Evolutionary conservation across 805 yeast species (phyloP).

Genomic region (Wickerhamiella qilinensis): DNA sequence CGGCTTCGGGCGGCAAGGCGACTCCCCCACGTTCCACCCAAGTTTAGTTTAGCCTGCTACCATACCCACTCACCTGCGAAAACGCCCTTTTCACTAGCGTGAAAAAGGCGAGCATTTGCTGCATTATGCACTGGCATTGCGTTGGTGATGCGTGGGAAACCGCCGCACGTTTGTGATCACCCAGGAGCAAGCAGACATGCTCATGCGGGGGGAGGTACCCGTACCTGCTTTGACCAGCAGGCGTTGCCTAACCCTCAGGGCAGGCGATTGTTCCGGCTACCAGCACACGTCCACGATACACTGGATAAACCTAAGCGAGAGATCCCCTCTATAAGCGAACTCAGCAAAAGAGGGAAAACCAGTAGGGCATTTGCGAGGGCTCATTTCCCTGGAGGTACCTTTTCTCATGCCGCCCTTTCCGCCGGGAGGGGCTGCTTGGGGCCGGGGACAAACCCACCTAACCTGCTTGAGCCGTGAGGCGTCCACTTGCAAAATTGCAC

Average conservation of each 20-base stretch:
- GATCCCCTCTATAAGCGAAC: not conserved
- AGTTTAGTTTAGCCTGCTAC: no score
- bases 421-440: not conserved
- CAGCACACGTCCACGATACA: not conserved
- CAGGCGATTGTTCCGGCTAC: not conserved
- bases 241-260: not conserved
- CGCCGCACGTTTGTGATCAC: no score
- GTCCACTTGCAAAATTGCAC: not conserved
- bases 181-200: no score
- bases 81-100: no score
- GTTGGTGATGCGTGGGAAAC: no score
- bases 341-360: not conserved
- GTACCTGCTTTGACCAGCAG: not conserved
- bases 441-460: not conserved
- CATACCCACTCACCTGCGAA: no score
- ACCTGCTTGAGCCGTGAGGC: not conserved
- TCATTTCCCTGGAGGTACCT: not conserved
- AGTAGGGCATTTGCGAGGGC: no score
- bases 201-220: not conserved
- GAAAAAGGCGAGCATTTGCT: no score
- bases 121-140: no score
- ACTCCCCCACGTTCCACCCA: no score
- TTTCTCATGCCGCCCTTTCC: not conserved
- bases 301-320: not conserved
- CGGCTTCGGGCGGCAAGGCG: no score